phyloP scores from a whole-genome alignment of 106 monocot species.

The Iris macrosiphon region DNA sequence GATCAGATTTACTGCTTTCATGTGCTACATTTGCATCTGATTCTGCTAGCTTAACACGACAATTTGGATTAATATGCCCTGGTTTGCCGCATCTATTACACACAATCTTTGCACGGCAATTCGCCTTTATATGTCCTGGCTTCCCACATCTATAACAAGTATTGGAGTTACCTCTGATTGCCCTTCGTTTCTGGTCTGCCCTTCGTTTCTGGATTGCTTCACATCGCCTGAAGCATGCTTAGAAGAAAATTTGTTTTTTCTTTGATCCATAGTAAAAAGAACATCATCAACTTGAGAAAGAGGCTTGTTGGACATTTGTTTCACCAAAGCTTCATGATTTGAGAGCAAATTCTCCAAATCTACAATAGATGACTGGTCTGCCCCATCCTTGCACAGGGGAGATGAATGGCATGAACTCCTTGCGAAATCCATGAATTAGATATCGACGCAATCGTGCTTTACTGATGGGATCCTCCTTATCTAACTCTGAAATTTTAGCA shows the following conservation, averaged over 20 bases:
- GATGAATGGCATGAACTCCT: not conserved
- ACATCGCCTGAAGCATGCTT: not conserved
- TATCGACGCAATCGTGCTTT: not conserved
- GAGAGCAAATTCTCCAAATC: not conserved
- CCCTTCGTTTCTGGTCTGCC: not conserved
- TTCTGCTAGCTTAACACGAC: too few species aligned
- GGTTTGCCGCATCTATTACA: too few species aligned
- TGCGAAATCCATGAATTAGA: not conserved
- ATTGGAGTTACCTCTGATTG: not conserved
- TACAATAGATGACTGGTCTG: not conserved
- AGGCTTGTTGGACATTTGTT: too few species aligned
- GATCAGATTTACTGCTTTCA: too few species aligned
- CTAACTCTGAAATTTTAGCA: not conserved
- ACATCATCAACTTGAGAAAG: not conserved
- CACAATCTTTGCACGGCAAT: too few species aligned
- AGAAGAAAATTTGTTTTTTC: not conserved
- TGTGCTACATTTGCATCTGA: too few species aligned
- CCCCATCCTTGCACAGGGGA: not conserved
- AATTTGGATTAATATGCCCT: too few species aligned
- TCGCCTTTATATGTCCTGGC: too few species aligned
- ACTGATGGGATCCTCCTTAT: not conserved
- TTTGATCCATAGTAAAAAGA: not conserved
- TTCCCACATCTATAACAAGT: too few species aligned
- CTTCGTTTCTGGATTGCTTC: not conserved
- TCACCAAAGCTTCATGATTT: not conserved